Evolutionary conservation across 208 protist genomes (phyloP).

Genomic region (Leishmania tarentolae): DNA sequence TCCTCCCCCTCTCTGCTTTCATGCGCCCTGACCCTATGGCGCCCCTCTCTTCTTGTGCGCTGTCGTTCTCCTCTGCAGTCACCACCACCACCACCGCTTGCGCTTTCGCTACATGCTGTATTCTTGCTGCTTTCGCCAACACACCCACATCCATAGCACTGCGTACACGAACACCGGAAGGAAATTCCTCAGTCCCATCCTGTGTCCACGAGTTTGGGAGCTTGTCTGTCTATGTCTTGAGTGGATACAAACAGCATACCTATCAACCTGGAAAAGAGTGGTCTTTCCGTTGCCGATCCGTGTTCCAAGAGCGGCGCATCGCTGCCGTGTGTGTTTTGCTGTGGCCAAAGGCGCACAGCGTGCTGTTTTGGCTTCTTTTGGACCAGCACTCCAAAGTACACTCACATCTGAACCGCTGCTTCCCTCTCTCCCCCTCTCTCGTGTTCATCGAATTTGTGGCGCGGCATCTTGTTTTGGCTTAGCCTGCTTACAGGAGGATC

Average conservation of each 20-base stretch:
- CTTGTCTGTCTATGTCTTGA: neutral
- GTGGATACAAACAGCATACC: neutral
- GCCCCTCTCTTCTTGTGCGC: neutral
- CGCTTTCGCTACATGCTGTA: neutral
- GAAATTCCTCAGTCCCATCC: neutral
- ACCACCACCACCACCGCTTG: neutral
- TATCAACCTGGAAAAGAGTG: neutral
- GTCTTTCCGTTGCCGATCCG: neutral
- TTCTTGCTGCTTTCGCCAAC: neutral
- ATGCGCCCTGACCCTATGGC: neutral
- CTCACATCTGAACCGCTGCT: neutral
- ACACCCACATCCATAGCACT: neutral
- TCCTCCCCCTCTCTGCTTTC: neutral
- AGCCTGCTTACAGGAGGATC: neutral
- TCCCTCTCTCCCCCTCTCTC: neutral
- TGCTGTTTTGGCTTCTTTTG: neutral
- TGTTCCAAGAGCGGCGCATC: neutral
- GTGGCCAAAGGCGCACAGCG: too few species aligned
- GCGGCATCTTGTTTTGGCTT: neutral
- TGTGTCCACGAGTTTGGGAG: neutral
- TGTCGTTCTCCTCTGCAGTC: neutral
- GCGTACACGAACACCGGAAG: neutral
- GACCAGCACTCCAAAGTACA: neutral
- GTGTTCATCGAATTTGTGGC: neutral
- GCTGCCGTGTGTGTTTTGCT: neutral